Conservation (phyloP, 345 rosid species). For the Microthlaspi erraticum region DNA sequence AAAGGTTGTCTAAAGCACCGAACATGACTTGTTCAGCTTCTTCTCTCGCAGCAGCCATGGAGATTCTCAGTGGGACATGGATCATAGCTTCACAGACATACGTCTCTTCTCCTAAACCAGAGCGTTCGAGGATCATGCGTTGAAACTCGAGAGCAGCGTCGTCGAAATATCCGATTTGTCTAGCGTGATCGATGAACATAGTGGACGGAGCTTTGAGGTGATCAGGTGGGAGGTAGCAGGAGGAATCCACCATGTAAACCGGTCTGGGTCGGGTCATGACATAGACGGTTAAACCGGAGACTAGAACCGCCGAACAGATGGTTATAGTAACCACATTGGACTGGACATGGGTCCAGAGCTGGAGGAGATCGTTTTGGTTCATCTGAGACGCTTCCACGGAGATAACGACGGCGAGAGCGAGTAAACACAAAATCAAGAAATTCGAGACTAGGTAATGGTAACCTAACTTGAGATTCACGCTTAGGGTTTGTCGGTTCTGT, state of each 20-base stretch:
- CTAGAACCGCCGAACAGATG: slow-evolving; percentile 42
- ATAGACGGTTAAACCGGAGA: slow-evolving; percentile 47
- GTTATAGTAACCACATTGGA: slow-evolving; percentile 47
- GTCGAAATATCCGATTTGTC: slow-evolving; percentile 43
- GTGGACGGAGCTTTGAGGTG: slow-evolving; percentile 30
- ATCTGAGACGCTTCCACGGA: slow-evolving; percentile 37
- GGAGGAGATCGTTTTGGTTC: slow-evolving; percentile 43
- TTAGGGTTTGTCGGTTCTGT: slow-evolving; percentile 26
- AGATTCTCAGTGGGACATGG: slow-evolving; percentile 37
- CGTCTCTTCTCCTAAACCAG: slow-evolving; percentile 55
- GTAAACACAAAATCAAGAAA: slow-evolving; percentile 43
- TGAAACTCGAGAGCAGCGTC: slow-evolving; percentile 50
- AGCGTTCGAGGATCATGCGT: slow-evolving; percentile 51
- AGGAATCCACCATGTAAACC: slow-evolving; percentile 49
- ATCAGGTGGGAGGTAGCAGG: slow-evolving; percentile 47
- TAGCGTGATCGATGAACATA: slow-evolving; percentile 48
- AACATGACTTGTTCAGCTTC: slow-evolving; percentile 57
- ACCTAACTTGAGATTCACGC: slow-evolving; percentile 53
- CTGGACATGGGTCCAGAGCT: slow-evolving; percentile 47
- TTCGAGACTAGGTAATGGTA: slow-evolving; percentile 51
- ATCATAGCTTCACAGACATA: slow-evolving; percentile 49
- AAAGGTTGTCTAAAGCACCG: slow-evolving; percentile 52
- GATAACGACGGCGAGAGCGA: slow-evolving; percentile 40
- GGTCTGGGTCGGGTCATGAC: slow-evolving; percentile 48
- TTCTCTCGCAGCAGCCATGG: slow-evolving; percentile 52